Evolutionary conservation across 495 filamentous ascomycete species (phyloP).

Genomic region (Tuber brumale): DNA sequence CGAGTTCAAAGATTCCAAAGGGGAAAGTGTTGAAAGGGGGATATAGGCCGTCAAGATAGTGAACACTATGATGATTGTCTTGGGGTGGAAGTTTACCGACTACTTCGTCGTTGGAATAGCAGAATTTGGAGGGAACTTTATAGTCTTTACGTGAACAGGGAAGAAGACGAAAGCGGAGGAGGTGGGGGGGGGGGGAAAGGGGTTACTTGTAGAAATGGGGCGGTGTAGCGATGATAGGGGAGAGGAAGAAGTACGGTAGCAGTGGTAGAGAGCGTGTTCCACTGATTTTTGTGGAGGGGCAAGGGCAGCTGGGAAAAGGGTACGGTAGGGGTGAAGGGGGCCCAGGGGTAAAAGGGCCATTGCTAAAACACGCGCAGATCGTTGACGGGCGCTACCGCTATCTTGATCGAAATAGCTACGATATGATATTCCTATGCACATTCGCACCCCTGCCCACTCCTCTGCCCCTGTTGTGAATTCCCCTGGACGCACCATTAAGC

Average conservation of each 20-base stretch:
- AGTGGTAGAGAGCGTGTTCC: background rate
- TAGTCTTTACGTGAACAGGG: background rate
- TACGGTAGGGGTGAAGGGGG: background rate
- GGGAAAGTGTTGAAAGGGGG: conserved; percentile 1
- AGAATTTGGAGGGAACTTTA: background rate
- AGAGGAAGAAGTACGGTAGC: background rate
- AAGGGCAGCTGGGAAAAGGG: background rate
- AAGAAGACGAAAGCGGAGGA: background rate
- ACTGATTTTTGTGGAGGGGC: background rate
- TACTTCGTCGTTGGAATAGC: background rate
- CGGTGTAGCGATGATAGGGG: background rate
- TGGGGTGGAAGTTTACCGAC: background rate
- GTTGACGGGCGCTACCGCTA: background rate
- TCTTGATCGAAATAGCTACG: background rate
- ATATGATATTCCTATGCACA: background rate
- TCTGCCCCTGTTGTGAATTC: background rate
- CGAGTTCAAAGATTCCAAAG: background rate
- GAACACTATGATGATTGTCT: background rate
- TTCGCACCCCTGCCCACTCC: background rate
- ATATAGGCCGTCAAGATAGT: background rate
- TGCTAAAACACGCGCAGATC: background rate
- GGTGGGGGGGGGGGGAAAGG: background rate
- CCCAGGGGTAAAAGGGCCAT: background rate
- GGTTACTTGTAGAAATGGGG: background rate
- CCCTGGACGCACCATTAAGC: background rate